A percentile compares a stretch with the other conserved stretches of the same genome.
Evolutionary conservation across 345 rosid genomes (phyloP).

Genomic region (Gynandropsis gynandra): DNA sequence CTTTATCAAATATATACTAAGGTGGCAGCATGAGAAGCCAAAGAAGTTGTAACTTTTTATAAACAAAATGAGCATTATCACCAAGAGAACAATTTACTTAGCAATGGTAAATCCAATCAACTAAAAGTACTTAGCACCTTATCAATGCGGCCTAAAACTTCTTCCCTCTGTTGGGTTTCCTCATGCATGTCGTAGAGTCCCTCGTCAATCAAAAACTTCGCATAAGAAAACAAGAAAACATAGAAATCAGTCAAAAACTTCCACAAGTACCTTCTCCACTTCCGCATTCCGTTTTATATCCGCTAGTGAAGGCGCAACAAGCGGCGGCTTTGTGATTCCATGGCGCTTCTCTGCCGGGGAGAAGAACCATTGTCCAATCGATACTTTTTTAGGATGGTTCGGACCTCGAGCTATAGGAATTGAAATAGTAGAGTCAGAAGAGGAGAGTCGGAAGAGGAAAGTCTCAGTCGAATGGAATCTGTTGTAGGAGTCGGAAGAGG

Average conservation of each 20-base stretch:
- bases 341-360: conserved; percentile 20
- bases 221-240: neutral
- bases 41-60: too few relatives aligned
- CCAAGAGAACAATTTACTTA: neutral
- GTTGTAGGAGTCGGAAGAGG: too few relatives aligned
- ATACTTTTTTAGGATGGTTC: too few relatives aligned
- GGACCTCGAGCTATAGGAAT: too few relatives aligned
- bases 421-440: too few relatives aligned
- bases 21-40: too few relatives aligned
- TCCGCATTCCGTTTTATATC: conserved; percentile 55
- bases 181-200: conserved; percentile 74
- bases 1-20: too few relatives aligned
- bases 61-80: neutral
- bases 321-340: conserved; percentile 72
- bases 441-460: too few relatives aligned
- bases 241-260: conserved; percentile 1
- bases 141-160: conserved; percentile 50
- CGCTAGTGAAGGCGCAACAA: conserved; percentile 53
- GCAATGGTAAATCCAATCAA: neutral
- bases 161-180: conserved; percentile 57
- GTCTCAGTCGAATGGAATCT: too few relatives aligned
- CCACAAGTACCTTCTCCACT: conserved; percentile 48
- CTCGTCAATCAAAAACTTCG: conserved; percentile 50
- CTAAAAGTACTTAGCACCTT: conserved; percentile 36
- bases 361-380: conserved; percentile 25